Base-by-base conservation (phyloP, 2,329 filamentous ascomycete species). In the Talaromyces sp. region DNA sequence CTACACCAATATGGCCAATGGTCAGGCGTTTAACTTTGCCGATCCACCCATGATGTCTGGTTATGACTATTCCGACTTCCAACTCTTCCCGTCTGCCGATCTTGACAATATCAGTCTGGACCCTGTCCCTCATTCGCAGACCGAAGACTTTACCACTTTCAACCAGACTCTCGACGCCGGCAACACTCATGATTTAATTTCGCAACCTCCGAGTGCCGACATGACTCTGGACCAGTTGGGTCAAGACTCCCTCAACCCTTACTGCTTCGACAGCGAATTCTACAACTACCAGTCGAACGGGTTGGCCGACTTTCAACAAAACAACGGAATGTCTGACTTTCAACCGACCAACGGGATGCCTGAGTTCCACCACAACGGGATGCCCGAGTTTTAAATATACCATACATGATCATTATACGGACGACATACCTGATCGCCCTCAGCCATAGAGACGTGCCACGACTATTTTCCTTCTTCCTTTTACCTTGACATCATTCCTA, bases 241-340 rank as follows among this genome's bases (percentile, higher is more conserved):
- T n/a, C 64, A 63, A 22, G 64, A 66, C 19, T n/a, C 45, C 34
- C 36, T 63, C 43, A 58, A 58, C 4, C 64, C 60, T 1, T 66
- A 66, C 25, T 66, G 64, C 34, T 66, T 66, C 45, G 64, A 66
- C 60, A 66, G 40, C 25, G 64, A 66, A n/a, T 66, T 58, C 11
- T 59, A 62, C 58, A 40, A 54, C 25, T 61, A 58, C 22, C 51
- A 56, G 43, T 29, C 49, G 34, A 58, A 36, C 13, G 62, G 19
- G 53, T 31, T 64, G 40, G 38, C 53, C 34, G 62, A 64, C 34
- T 58, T 58, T 17, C 56, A 58, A 43, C 22, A 51, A n/a, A 63
- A 15, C 49, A 56, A 58, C 19, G 61, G 61, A 27, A 63, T 36
- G 34, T 36, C 61, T 43, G 62, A 64, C 34, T 58, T 58, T 10